Conservation (phyloP, 345 rosid species). For the Raphanus sativus region DNA sequence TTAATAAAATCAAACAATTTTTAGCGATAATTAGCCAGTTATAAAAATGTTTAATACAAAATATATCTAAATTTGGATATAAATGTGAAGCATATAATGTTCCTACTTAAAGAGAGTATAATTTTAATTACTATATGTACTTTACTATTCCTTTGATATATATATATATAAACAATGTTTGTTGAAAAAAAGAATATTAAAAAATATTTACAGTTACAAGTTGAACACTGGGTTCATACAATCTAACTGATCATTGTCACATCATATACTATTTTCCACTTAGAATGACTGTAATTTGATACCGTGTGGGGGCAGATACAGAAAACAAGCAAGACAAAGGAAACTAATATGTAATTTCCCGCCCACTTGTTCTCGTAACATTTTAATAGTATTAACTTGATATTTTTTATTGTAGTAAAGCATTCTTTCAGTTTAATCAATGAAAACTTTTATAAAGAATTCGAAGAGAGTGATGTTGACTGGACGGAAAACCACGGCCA, state of each 20-base stretch:
- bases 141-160: background rate
- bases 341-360: slow-evolving; percentile 11
- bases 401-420: background rate
- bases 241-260: slow-evolving; percentile 30
- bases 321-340: slow-evolving; percentile 30
- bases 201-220: slow-evolving; percentile 17
- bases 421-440: background rate
- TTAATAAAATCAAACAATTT: background rate
- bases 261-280: slow-evolving; percentile 12
- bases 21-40: background rate
- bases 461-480: slow-evolving; percentile 26
- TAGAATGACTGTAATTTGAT: slow-evolving; percentile 22
- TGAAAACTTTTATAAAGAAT: background rate
- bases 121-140: background rate
- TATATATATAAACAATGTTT: background rate
- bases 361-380: slow-evolving; percentile 24
- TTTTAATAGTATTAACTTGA: slow-evolving; percentile 19
- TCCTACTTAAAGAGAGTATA: too few relatives aligned
- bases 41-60: too few relatives aligned
- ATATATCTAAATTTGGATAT: too few relatives aligned
- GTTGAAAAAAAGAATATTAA: background rate
- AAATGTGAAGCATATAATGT: too few relatives aligned
- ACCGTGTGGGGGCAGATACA: slow-evolving; percentile 34
- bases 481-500: slow-evolving; percentile 11
- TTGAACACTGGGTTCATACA: slow-evolving; percentile 26